Evolutionary conservation across 352 stramenopile genomes (phyloP).

Genomic region (Phytopythium litorale): DNA sequence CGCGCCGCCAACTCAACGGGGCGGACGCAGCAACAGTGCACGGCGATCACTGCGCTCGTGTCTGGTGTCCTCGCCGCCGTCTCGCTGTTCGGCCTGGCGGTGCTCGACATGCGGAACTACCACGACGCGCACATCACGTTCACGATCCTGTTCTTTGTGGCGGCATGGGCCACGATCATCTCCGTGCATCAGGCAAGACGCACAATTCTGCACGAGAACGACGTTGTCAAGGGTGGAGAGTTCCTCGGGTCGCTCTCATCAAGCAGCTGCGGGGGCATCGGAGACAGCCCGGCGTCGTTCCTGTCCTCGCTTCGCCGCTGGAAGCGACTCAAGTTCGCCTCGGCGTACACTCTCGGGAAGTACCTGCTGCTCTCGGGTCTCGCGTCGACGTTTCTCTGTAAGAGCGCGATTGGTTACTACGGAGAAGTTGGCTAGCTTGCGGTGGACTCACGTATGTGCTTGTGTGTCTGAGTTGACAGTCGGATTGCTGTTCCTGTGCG

Average conservation of each 20-base stretch:
- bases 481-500: constrained; percentile 71
- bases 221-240: constrained; percentile 9
- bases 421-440: background rate
- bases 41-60: constrained; percentile 10
- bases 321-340: constrained; percentile 43
- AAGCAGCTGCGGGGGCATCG: constrained; percentile 2
- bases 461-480: constrained; percentile 25
- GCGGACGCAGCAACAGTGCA: background rate
- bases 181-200: constrained; percentile 45
- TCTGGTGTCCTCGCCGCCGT: constrained; percentile 26
- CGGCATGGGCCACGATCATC: constrained; percentile 65
- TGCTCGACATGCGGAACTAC: constrained; percentile 73
- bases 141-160: constrained; percentile 76
- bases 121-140: constrained; percentile 70
- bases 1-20: background rate
- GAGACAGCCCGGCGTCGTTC: background rate
- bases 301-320: constrained; percentile 35
- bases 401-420: constrained; percentile 9
- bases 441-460: constrained; percentile 1
- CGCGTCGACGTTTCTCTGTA: constrained; percentile 66
- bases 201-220: constrained; percentile 32
- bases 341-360: constrained; percentile 43
- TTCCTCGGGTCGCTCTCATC: constrained; percentile 7
- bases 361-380: constrained; percentile 47
- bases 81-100: constrained; percentile 61